These are phyloP conservation scores for Fusarium veterinarium DNA, from an alignment of 2,329 filamentous ascomycete genomes.

Conservation along the genomic window DNA sequence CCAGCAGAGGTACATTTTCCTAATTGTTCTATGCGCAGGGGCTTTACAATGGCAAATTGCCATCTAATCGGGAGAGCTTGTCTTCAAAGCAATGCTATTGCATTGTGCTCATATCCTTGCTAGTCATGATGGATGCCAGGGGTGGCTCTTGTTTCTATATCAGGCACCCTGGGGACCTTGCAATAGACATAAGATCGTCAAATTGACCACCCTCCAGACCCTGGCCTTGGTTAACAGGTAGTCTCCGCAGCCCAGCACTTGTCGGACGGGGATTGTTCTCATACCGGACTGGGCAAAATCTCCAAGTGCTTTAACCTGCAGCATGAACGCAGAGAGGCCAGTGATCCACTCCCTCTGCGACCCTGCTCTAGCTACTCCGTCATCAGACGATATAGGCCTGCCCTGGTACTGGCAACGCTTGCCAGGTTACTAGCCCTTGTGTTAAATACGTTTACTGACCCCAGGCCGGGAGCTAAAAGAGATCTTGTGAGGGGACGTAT, in stretches of 20 bases:
- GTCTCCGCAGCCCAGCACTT: constrained; percentile 45
- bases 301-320: constrained; percentile 47
- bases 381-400: constrained; percentile 47
- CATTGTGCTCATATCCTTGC: constrained; percentile 39
- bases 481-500: constrained; percentile 41
- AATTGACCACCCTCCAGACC: constrained; percentile 67
- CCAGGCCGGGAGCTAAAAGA: constrained; percentile 44
- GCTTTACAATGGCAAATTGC: constrained; percentile 41
- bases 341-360: constrained; percentile 45
- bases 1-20: constrained; percentile 27
- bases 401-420: constrained; percentile 41
- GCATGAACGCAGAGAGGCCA: constrained; percentile 44
- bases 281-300: constrained; percentile 43
- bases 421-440: constrained; percentile 43
- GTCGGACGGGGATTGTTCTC: constrained; percentile 40
- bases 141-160: constrained; percentile 61
- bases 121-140: constrained; percentile 44
- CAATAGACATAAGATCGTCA: constrained; percentile 65
- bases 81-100: constrained; percentile 32
- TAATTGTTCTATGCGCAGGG: constrained; percentile 38
- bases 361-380: constrained; percentile 45
- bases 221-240: constrained; percentile 50
- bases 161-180: constrained; percentile 59
- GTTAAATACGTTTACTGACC: constrained; percentile 47
- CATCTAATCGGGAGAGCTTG: constrained; percentile 37